Conservation (phyloP, 129 eudicot genomes). For the Heracleum sosnowskyi region DNA sequence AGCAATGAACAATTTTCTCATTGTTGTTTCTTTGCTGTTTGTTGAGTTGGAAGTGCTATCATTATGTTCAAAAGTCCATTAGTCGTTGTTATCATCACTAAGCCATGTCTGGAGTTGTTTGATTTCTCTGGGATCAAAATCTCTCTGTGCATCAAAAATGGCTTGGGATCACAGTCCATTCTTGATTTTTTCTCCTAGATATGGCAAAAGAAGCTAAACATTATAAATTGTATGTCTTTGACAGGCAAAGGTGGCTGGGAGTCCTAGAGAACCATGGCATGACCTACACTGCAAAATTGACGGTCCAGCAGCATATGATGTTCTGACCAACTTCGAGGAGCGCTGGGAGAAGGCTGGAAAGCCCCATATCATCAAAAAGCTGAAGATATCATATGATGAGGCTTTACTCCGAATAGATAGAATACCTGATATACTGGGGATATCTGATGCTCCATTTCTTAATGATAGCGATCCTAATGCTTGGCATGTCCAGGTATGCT, state of each 20-base stretch:
- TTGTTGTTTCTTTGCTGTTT: too few relatives aligned
- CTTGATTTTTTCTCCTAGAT: not conserved
- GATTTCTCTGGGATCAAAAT: not conserved
- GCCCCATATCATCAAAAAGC: slow-evolving; percentile 36
- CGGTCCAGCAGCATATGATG: slow-evolving; percentile 99
- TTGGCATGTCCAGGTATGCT: not conserved
- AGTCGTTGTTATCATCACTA: not conserved
- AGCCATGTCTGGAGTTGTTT: not conserved
- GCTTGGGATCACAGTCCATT: not conserved
- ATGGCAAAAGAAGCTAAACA: not conserved
- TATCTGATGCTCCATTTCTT: not conserved
- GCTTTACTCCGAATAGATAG: slow-evolving; percentile 76
- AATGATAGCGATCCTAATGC: not conserved
- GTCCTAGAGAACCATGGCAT: slow-evolving; percentile 90
- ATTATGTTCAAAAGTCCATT: too few relatives aligned
- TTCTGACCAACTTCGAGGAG: slow-evolving; percentile 84
- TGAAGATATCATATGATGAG: slow-evolving; percentile 77
- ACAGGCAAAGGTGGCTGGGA: slow-evolving; percentile 23
- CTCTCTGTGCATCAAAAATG: not conserved
- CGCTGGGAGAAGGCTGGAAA: slow-evolving; percentile 74
- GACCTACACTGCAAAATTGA: slow-evolving; percentile 87
- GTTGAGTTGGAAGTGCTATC: too few relatives aligned
- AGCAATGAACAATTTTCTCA: too few relatives aligned
- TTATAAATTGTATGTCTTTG: not conserved
- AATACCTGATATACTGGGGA: slow-evolving; percentile 18